Evolutionary conservation across 495 filamentous ascomycete genomes (phyloP).

Genomic region (Hypoxylon perforatum): DNA sequence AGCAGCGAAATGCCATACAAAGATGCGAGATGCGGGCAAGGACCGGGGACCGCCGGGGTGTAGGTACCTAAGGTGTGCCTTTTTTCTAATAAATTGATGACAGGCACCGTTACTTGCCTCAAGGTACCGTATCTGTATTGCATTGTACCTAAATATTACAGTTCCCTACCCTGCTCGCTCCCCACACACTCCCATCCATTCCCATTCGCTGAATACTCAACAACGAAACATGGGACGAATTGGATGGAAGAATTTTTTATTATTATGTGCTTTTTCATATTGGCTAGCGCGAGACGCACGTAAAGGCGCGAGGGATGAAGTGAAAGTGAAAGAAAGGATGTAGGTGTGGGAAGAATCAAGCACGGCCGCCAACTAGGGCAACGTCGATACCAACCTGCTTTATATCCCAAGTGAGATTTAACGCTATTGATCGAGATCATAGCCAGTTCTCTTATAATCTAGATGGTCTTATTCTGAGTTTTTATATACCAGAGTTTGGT

Average conservation of each 20-base stretch:
- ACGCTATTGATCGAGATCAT: not conserved
- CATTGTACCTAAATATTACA: conserved; percentile 26
- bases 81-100: conserved; percentile 34
- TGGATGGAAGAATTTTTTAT: conserved; percentile 26
- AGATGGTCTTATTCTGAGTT: too few species aligned
- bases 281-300: conserved; percentile 32
- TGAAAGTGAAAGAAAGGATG: conserved; percentile 1
- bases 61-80: not conserved
- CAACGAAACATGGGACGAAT: conserved; percentile 37
- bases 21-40: conserved; percentile 35
- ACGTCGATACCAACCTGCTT: too few species aligned
- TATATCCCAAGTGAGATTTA: too few species aligned
- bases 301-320: conserved; percentile 1
- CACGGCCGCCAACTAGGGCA: too few species aligned
- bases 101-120: conserved; percentile 32
- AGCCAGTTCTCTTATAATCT: too few species aligned
- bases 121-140: conserved; percentile 1
- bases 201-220: conserved; percentile 38
- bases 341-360: too few species aligned
- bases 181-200: conserved; percentile 42
- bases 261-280: conserved; percentile 33
- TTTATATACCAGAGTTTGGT: not conserved
- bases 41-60: conserved; percentile 10
- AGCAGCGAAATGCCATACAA: conserved; percentile 21
- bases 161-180: conserved; percentile 21